phyloP scores from a whole-genome alignment of 169 alveolate species.

The Cystoisospora suis region DNA sequence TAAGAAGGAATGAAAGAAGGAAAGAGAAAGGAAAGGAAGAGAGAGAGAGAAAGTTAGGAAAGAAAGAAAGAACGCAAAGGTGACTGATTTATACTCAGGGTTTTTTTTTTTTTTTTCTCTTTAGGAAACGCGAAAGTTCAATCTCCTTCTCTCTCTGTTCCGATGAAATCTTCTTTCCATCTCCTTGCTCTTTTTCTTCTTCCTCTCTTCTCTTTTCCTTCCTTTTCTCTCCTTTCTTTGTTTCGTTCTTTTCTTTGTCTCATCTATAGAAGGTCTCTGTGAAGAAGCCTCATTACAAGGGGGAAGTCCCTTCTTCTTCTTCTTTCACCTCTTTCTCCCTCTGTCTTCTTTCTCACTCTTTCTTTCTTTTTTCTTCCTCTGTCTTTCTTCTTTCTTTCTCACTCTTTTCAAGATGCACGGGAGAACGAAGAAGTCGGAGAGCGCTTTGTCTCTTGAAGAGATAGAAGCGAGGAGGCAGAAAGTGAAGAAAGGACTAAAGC shows the following conservation, averaged over 20 bases:
- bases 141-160: background rate
- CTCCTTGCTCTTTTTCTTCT: background rate
- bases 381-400: background rate
- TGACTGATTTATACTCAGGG: background rate
- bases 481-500: conserved; percentile 8
- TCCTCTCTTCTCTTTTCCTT: background rate
- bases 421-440: background rate
- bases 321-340: background rate
- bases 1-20: background rate
- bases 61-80: background rate
- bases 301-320: background rate
- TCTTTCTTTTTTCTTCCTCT: background rate
- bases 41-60: background rate
- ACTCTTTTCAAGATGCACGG: conserved; percentile 52
- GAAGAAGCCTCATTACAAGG: too few relatives aligned
- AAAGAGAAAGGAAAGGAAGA: background rate
- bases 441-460: conserved; percentile 6
- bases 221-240: background rate
- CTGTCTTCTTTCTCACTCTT: background rate
- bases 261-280: too few relatives aligned
- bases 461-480: conserved; percentile 32
- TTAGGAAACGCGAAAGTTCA: background rate
- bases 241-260: background rate
- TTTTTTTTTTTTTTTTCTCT: background rate
- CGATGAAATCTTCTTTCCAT: background rate